Evolutionary conservation across 2,329 filamentous ascomycete species (phyloP).

Genomic region (Aureobasidium zeae): DNA sequence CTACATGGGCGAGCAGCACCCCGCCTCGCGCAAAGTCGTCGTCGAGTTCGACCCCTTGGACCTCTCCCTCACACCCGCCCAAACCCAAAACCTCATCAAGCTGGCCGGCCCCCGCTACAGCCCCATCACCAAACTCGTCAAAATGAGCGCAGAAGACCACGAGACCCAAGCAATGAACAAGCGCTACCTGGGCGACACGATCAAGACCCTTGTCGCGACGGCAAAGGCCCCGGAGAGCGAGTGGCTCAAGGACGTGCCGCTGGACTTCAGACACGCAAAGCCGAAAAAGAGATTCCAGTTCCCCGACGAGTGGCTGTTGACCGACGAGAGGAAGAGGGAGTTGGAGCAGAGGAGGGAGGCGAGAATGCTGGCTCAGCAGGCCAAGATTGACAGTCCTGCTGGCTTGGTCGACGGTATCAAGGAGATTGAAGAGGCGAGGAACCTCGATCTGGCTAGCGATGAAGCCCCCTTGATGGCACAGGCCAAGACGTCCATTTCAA

Average conservation of each 20-base stretch:
- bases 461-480: slow-evolving; percentile 27
- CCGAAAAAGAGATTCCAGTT: slow-evolving; percentile 60
- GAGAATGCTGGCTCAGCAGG: slow-evolving; percentile 45
- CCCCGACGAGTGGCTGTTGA: slow-evolving; percentile 76
- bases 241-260: slow-evolving; percentile 77
- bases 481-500: slow-evolving; percentile 23
- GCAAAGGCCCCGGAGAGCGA: slow-evolving; percentile 65
- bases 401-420: slow-evolving; percentile 16
- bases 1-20: slow-evolving; percentile 90
- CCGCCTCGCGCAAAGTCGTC: slow-evolving; percentile 86
- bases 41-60: slow-evolving; percentile 76
- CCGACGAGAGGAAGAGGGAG: slow-evolving; percentile 54
- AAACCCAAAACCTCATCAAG: slow-evolving; percentile 77
- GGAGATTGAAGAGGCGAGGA: slow-evolving; percentile 19
- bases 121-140: slow-evolving; percentile 68
- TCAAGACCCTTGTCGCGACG: slow-evolving; percentile 62
- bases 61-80: slow-evolving; percentile 56
- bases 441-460: slow-evolving; percentile 19
- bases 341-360: slow-evolving; percentile 53
- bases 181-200: slow-evolving; percentile 74
- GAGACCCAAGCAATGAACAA: slow-evolving; percentile 92
- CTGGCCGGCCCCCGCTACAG: slow-evolving; percentile 80
- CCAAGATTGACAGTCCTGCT: slow-evolving; percentile 34
- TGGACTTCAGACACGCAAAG: slow-evolving; percentile 79
- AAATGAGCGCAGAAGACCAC: slow-evolving; percentile 79